Evolutionary conservation across 352 stramenopile genomes (phyloP).

Genomic region (Pythium sp.): DNA sequence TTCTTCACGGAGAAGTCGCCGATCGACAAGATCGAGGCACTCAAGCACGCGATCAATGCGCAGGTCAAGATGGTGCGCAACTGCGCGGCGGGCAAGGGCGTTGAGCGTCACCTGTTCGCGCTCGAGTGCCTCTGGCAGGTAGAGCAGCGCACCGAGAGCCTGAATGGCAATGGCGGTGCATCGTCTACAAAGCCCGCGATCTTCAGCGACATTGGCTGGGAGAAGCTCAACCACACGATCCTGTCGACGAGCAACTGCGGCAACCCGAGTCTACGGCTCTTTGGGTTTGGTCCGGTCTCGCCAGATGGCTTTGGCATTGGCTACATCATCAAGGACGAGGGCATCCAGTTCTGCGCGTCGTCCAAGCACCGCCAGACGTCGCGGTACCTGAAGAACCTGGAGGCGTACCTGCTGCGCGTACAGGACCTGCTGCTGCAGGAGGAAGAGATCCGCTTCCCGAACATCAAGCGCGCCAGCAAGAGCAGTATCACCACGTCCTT

Average conservation of each 20-base stretch:
- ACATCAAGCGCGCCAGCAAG: constrained; percentile 54
- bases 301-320: constrained; percentile 95
- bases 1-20: constrained; percentile 80
- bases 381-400: constrained; percentile 82
- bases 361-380: constrained; percentile 82
- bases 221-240: constrained; percentile 92
- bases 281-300: constrained; percentile 93
- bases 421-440: constrained; percentile 79
- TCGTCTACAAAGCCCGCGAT: constrained; percentile 58
- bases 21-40: constrained; percentile 88
- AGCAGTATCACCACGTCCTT: constrained; percentile 33
- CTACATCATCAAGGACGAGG: constrained; percentile 97
- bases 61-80: constrained; percentile 91
- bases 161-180: constrained; percentile 12
- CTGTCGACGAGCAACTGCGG: constrained; percentile 96
- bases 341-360: constrained; percentile 86
- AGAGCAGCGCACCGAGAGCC: constrained; percentile 34
- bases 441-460: constrained; percentile 72
- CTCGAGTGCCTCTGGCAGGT: constrained; percentile 88
- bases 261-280: constrained; percentile 92
- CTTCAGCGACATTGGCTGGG: constrained; percentile 88
- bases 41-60: constrained; percentile 79
- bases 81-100: constrained; percentile 87
- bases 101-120: constrained; percentile 94
- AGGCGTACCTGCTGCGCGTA: constrained; percentile 74